These are phyloP conservation scores for Haematococcus sp. DNA, from an alignment of 139 green algal genomes.

Conservation along the genomic window DNA sequence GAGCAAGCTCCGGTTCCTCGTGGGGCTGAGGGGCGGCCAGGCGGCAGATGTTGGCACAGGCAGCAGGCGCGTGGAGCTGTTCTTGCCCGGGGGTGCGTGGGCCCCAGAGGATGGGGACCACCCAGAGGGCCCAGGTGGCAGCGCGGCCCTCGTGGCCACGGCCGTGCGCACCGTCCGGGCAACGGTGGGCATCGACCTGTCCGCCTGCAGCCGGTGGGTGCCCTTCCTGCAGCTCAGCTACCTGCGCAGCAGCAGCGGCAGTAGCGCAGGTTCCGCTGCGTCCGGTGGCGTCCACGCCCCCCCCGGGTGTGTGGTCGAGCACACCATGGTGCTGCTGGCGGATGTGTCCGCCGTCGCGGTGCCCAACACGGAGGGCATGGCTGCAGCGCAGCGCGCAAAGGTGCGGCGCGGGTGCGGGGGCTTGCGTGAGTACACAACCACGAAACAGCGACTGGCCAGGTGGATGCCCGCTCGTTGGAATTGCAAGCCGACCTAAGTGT, in stretches of 20 bases:
- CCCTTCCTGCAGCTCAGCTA: conserved; percentile 36
- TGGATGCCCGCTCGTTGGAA: no score
- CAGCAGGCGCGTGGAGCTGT: conserved; percentile 27
- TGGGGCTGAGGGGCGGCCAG: conserved; percentile 30
- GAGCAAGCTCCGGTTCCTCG: conserved; percentile 40
- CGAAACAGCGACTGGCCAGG: no score
- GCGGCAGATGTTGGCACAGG: neutral
- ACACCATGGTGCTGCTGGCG: conserved; percentile 38
- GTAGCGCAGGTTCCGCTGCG: neutral
- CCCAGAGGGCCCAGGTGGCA: conserved; percentile 31
- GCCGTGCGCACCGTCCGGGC: conserved; percentile 47
- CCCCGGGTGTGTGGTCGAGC: conserved; percentile 10
- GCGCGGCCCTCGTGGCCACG: conserved; percentile 35
- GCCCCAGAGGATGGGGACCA: conserved; percentile 47
- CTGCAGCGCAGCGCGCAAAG: conserved; percentile 7
- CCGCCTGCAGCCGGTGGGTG: conserved; percentile 24
- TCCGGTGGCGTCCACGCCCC: no score
- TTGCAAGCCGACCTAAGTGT: no score
- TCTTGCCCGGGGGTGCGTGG: conserved; percentile 31
- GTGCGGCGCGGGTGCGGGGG: no score
- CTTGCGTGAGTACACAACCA: no score
- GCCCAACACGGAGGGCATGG: conserved; percentile 19
- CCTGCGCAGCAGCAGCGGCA: conserved; percentile 14
- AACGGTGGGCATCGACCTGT: conserved; percentile 49
- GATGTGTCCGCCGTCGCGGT: conserved; percentile 25